phyloP scores from a whole-genome alignment of 306 rosid species.

The Lupinus albus region DNA sequence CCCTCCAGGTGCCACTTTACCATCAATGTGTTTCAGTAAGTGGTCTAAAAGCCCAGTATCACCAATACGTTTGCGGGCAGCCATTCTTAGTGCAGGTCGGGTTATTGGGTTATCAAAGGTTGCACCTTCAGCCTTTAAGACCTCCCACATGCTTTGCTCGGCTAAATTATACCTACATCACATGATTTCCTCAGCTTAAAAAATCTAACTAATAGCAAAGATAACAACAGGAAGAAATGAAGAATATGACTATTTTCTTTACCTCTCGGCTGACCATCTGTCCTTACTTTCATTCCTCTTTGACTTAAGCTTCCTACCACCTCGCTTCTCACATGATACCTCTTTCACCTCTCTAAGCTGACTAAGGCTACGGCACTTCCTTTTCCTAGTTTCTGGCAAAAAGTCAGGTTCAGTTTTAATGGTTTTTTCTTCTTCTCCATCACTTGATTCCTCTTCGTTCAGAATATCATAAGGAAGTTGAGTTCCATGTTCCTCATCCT shows the following conservation, averaged over 20 bases:
- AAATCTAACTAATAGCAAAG: neutral
- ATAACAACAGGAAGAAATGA: neutral
- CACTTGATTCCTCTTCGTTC: slow-evolving; percentile 47
- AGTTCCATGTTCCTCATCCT: slow-evolving; percentile 39
- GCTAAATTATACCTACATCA: slow-evolving; percentile 67
- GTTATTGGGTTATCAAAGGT: slow-evolving; percentile 69
- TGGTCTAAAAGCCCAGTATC: slow-evolving; percentile 94
- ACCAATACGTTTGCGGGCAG: slow-evolving; percentile 75
- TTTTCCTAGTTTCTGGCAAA: slow-evolving; percentile 41
- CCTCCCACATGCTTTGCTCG: slow-evolving; percentile 67
- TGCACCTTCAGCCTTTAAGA: slow-evolving; percentile 71
- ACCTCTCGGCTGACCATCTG: slow-evolving; percentile 81
- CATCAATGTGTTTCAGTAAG: slow-evolving; percentile 79
- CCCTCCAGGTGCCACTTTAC: slow-evolving; percentile 76
- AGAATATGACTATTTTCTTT: slow-evolving; percentile 7
- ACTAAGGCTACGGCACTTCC: slow-evolving; percentile 59
- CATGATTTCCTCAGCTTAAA: slow-evolving; percentile 6
- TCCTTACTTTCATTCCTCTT: slow-evolving; percentile 49
- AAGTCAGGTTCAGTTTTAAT: slow-evolving; percentile 46
- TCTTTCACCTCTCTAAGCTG: slow-evolving; percentile 58
- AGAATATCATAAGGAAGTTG: slow-evolving; percentile 39
- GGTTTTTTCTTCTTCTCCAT: slow-evolving; percentile 43
- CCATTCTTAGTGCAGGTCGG: slow-evolving; percentile 61
- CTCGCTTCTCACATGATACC: slow-evolving; percentile 38
- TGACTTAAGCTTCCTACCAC: slow-evolving; percentile 39